Base-by-base conservation (phyloP, 2,329 filamentous ascomycete species). In the Exserohilum turcica region DNA sequence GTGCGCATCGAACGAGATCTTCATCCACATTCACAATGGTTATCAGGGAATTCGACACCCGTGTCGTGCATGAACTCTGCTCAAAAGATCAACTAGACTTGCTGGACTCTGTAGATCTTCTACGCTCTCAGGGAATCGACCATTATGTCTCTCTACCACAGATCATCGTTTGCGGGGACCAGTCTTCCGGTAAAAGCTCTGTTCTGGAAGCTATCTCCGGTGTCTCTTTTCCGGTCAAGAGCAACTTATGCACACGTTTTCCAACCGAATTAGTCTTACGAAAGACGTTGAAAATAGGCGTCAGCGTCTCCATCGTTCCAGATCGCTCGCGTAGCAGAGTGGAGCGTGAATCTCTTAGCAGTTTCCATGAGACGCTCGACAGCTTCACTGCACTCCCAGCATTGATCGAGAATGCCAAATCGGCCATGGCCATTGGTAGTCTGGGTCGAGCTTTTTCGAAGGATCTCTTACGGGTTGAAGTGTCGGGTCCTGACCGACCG, bases 21-120 rank as follows among this genome's bases (percentile, higher is more conserved):
- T 40, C 37, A 40, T 38, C 36, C 19, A 38, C 36, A 38, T 40
- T 16, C 21, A 40, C 12, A 28, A 40, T 40, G 21, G 37, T 40
- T 27, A 40, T 16, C 21, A 40, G 9, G 9, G n/a, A 19, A 40
- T 28, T 40, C 21, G 21, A 40, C 10, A 28, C 21, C 37, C 37
- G 37, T 40, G 21, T 40, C 19, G 19, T 40, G 5, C 21, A 40
- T 40, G 37, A 40, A 40, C 19, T 40, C 3, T 40, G 21, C 37
- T 40, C 21, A 28, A 40, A 40, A 40, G 37, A 40, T 27, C 21
- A 32, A 13, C 15, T n/a, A n/a, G n/a, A n/a, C n/a, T n/a, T n/a
- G n/a, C n/a, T n/a, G n/a, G n/a, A n/a, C n/a, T n/a, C n/a, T n/a
- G 79, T 83, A 29, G 80, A 85, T 57, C 74, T 74, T 0, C 56